A percentile compares a stretch with the other conserved stretches of the same genome.
phyloP scores from a whole-genome alignment of 129 eudicot genomes.

The Flaveria brownii region DNA sequence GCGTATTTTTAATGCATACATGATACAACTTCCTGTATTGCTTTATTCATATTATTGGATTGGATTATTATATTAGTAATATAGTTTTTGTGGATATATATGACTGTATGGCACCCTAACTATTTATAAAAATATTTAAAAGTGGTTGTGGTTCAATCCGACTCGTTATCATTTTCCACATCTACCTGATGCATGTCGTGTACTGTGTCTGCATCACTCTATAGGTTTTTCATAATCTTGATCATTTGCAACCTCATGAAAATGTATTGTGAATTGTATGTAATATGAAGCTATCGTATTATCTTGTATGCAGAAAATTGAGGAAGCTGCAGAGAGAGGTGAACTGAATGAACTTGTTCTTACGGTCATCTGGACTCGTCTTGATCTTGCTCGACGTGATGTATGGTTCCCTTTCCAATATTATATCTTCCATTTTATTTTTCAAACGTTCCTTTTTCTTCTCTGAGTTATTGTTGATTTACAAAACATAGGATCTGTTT shows the following conservation, averaged over 20 bases:
- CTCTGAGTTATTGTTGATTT: not conserved
- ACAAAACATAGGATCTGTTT: not conserved
- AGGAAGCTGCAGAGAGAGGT: constrained; percentile 98
- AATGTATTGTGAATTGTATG: not conserved
- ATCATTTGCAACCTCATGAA: too few relatives aligned
- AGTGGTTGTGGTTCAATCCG: constrained; percentile 4
- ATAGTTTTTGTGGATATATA: not conserved
- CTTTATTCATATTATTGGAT: not conserved
- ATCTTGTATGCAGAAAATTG: constrained; percentile 68
- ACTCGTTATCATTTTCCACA: not conserved
- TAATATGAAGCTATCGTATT: not conserved
- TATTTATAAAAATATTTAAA: not conserved
- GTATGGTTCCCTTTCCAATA: constrained; percentile 45
- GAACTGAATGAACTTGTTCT: constrained; percentile 87
- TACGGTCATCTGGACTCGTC: constrained; percentile 96
- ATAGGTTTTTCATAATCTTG: not conserved
- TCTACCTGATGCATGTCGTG: not conserved
- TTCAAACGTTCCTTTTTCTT: not conserved
- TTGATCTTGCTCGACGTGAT: constrained; percentile 96
- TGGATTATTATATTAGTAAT: not conserved
- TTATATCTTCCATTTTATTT: constrained; percentile 10
- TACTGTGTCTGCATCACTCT: not conserved
- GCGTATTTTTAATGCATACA: too few relatives aligned
- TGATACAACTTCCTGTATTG: constrained; percentile 5
- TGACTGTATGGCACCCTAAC: not conserved